Conservation (phyloP, 345 rosid genomes). For the Pistacia vera region DNA sequence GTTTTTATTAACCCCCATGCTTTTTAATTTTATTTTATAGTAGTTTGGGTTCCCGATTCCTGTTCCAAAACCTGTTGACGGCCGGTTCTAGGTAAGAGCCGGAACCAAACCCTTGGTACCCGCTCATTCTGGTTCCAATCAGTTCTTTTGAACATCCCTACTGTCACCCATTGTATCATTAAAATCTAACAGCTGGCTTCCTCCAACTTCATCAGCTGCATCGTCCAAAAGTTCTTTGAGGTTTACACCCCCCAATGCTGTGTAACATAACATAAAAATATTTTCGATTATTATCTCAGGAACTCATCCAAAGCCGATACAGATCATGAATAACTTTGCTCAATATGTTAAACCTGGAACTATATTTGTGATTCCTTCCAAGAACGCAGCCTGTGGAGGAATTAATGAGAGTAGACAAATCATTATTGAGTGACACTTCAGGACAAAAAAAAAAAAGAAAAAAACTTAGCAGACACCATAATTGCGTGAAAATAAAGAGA, state of each 20-base stretch:
- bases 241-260: conserved; percentile 90
- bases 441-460: too few species aligned
- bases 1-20: too few species aligned
- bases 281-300: neutral
- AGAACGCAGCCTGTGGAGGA: conserved; percentile 71
- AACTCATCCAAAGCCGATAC: neutral
- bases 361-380: conserved; percentile 85
- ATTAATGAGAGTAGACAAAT: neutral
- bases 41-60: too few species aligned
- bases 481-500: too few species aligned
- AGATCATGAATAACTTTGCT: neutral
- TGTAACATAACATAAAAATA: neutral
- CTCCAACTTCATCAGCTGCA: conserved; percentile 78
- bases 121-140: too few species aligned
- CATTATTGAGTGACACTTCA: too few species aligned
- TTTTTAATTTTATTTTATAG: too few species aligned
- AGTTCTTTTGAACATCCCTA: too few species aligned
- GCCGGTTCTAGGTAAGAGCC: too few species aligned
- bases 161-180: conserved; percentile 78
- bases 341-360: conserved; percentile 69
- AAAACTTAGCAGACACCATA: too few species aligned
- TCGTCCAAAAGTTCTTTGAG: conserved; percentile 72
- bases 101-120: too few species aligned
- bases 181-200: conserved; percentile 76
- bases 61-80: too few species aligned